phyloP scores from a whole-genome alignment of 495 filamentous ascomycete genomes.

The Mytilinidion resinicola region DNA sequence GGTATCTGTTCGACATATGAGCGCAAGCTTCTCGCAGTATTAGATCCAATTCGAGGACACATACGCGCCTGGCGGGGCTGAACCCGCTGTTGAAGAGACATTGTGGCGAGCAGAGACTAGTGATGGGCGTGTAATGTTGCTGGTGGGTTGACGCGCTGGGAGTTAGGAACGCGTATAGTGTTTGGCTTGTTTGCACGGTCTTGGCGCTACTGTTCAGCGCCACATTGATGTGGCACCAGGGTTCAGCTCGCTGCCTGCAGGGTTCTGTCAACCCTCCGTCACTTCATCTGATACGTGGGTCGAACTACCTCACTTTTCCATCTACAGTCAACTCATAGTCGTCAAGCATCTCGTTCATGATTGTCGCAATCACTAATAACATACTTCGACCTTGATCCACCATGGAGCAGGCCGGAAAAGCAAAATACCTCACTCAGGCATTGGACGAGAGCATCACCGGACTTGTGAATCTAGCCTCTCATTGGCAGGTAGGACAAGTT shows the following conservation, averaged over 20 bases:
- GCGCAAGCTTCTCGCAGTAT: background rate
- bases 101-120: constrained; percentile 5
- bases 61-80: constrained; percentile 45
- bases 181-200: background rate
- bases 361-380: too few species aligned
- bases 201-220: background rate
- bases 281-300: too few species aligned
- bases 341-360: too few species aligned
- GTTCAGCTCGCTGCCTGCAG: background rate
- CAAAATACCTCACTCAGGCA: too few species aligned
- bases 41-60: constrained; percentile 6
- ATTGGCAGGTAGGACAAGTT: too few species aligned
- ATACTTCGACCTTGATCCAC: too few species aligned
- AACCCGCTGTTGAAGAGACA: constrained; percentile 30
- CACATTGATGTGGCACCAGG: background rate
- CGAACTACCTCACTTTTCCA: background rate
- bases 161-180: background rate
- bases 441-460: too few species aligned
- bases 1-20: constrained; percentile 47
- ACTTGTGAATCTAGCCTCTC: too few species aligned
- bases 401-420: too few species aligned
- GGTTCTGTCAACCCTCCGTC: background rate
- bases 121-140: background rate
- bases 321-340: background rate
- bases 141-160: constrained; percentile 4